Percentiles rank a stretch among this genome's conserved stretches.
Conservation (phyloP, 2,329 filamentous ascomycete species). For the Pseudocercospora fuligena region DNA sequence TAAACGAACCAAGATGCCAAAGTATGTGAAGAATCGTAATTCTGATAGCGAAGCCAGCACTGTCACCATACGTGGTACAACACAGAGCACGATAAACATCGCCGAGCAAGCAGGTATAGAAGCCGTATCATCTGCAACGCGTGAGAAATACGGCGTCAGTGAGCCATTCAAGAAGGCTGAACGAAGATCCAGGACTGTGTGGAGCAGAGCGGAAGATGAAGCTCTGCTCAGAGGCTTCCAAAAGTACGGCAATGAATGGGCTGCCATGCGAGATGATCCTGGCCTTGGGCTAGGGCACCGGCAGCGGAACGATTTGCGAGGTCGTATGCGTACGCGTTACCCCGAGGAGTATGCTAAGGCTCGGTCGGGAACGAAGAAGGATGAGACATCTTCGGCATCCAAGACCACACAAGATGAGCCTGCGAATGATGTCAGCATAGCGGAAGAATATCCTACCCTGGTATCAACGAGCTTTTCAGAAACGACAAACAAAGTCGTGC, state of each 20-base stretch:
- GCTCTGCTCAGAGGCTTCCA: slow-evolving; percentile 63
- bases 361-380: slow-evolving; percentile 33
- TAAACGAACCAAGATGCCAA: slow-evolving; percentile 14
- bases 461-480: not conserved
- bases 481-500: not conserved
- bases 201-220: slow-evolving; percentile 62
- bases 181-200: slow-evolving; percentile 60
- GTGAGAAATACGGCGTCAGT: slow-evolving; percentile 53
- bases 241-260: slow-evolving; percentile 65
- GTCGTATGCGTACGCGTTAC: slow-evolving; percentile 65
- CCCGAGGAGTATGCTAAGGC: slow-evolving; percentile 60
- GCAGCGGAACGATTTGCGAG: slow-evolving; percentile 63
- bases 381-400: not conserved
- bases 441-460: not conserved
- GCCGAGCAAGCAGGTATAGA: not conserved
- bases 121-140: slow-evolving; percentile 36
- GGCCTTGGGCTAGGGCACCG: slow-evolving; percentile 57
- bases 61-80: not conserved
- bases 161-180: slow-evolving; percentile 54
- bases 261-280: slow-evolving; percentile 61
- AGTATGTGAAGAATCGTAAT: not conserved
- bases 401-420: not conserved
- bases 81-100: not conserved
- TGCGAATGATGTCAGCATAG: not conserved
- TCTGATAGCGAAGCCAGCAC: not conserved